Evolutionary conservation across 2,329 filamentous ascomycete species (phyloP).

Genomic region (Penicillium sp.): DNA sequence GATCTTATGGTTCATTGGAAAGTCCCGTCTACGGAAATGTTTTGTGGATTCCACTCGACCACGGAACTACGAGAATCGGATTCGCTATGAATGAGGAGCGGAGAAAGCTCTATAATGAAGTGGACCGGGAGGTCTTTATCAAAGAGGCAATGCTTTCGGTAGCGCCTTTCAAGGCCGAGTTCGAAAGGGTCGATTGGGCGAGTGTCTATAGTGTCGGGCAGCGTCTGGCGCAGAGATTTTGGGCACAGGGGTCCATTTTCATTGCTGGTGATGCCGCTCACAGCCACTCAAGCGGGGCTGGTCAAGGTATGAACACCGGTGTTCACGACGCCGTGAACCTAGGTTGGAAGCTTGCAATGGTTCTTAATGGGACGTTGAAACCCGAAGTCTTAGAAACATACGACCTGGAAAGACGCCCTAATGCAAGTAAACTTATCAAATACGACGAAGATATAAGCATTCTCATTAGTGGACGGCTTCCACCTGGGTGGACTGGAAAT

Average conservation of each 20-base stretch:
- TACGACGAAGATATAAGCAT: neutral
- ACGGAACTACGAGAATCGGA: slow-evolving; percentile 19
- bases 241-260: slow-evolving; percentile 29
- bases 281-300: slow-evolving; percentile 14
- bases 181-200: slow-evolving; percentile 23
- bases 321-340: slow-evolving; percentile 56
- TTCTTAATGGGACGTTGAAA: slow-evolving; percentile 32
- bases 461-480: slow-evolving; percentile 1
- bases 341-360: slow-evolving; percentile 52
- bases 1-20: slow-evolving; percentile 17
- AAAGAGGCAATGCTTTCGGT: slow-evolving; percentile 19
- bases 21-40: slow-evolving; percentile 24
- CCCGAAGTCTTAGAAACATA: neutral
- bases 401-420: neutral
- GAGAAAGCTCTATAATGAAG: slow-evolving; percentile 14
- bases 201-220: neutral
- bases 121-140: slow-evolving; percentile 18
- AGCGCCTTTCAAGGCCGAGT: slow-evolving; percentile 19
- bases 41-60: slow-evolving; percentile 27
- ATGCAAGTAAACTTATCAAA: neutral
- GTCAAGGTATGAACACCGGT: slow-evolving; percentile 26
- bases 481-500: neutral
- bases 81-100: slow-evolving; percentile 19
- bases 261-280: slow-evolving; percentile 18
- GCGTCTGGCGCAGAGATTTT: neutral